Evolutionary conservation across 2,329 filamentous ascomycete genomes (phyloP).

Genomic region (Neophaeococcomyces mojaviensis): DNA sequence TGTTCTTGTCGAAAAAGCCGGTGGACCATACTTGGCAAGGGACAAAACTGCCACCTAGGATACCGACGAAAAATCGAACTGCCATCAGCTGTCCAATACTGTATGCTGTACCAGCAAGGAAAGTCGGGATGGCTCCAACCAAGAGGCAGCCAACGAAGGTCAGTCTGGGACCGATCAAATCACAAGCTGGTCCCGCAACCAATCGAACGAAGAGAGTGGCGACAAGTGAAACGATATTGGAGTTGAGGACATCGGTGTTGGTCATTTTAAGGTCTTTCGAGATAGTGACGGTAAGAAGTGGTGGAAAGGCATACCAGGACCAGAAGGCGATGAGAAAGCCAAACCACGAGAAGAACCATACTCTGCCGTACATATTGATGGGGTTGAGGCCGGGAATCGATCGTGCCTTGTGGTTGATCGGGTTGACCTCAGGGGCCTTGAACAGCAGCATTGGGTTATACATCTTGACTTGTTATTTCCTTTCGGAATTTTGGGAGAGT

Average conservation of each 20-base stretch:
- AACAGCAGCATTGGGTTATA: slow-evolving; percentile 25
- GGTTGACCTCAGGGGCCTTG: slow-evolving; percentile 66
- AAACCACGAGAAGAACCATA: slow-evolving; percentile 85
- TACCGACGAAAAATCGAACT: slow-evolving; percentile 37
- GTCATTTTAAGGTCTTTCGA: slow-evolving; percentile 68
- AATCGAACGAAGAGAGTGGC: slow-evolving; percentile 70
- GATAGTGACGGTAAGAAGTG: slow-evolving; percentile 71
- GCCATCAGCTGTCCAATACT: slow-evolving; percentile 48
- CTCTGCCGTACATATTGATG: slow-evolving; percentile 70
- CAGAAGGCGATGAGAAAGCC: slow-evolving; percentile 83
- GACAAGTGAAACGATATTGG: slow-evolving; percentile 75
- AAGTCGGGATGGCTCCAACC: slow-evolving; percentile 70
- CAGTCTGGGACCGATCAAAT: slow-evolving; percentile 70
- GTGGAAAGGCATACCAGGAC: slow-evolving; percentile 86
- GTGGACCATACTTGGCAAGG: slow-evolving; percentile 85
- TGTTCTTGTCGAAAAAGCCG: slow-evolving; percentile 86
- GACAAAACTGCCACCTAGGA: slow-evolving; percentile 38
- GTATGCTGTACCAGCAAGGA: slow-evolving; percentile 69
- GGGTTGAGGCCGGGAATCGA: slow-evolving; percentile 74
- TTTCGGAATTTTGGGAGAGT: not conserved
- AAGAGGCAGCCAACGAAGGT: slow-evolving; percentile 76
- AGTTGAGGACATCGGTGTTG: slow-evolving; percentile 69
- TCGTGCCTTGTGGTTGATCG: slow-evolving; percentile 73
- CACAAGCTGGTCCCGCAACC: slow-evolving; percentile 74
- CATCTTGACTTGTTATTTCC: slow-evolving; percentile 8